Evolutionary conservation across 176 grass and related monocot genomes (phyloP).

Genomic region (Puccinellia tenuiflora): DNA sequence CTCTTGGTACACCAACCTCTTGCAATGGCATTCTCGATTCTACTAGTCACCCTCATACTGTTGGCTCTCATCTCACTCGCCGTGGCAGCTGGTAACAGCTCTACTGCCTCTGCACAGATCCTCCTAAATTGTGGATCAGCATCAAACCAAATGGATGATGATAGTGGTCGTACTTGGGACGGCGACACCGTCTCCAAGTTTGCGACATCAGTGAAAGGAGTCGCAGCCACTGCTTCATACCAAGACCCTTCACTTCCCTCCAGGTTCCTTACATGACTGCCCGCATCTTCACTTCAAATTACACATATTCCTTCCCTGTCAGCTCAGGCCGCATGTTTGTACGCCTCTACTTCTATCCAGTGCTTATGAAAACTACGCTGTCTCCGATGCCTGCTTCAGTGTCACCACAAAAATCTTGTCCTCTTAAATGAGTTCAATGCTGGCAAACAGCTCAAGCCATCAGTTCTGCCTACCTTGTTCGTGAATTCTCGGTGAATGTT

Average conservation of each 20-base stretch:
- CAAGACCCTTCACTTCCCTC: slow-evolving; percentile 28
- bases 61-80: not conserved
- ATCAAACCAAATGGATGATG: not conserved
- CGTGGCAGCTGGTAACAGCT: slow-evolving; percentile 12
- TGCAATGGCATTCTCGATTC: not conserved
- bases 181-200: slow-evolving; percentile 47
- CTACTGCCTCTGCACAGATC: slow-evolving; percentile 12
- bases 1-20: not conserved
- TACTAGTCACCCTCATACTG: slow-evolving; percentile 15
- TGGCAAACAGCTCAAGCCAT: slow-evolving; percentile 6
- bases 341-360: slow-evolving; percentile 73
- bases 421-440: slow-evolving; percentile 60
- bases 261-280: slow-evolving; percentile 22
- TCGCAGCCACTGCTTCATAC: not conserved
- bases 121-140: slow-evolving; percentile 50
- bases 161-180: slow-evolving; percentile 20
- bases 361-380: slow-evolving; percentile 14
- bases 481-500: slow-evolving; percentile 57
- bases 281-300: slow-evolving; percentile 48
- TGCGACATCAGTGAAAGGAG: slow-evolving; percentile 27
- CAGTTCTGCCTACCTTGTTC: slow-evolving; percentile 7
- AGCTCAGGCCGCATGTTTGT: slow-evolving; percentile 45
- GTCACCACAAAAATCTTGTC: slow-evolving; percentile 17
- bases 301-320: slow-evolving; percentile 64
- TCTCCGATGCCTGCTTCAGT: slow-evolving; percentile 36